Percentiles rank a stretch among this genome's conserved stretches.
phyloP scores from a whole-genome alignment of 345 rosid genomes.

The Carallia brachiata region DNA sequence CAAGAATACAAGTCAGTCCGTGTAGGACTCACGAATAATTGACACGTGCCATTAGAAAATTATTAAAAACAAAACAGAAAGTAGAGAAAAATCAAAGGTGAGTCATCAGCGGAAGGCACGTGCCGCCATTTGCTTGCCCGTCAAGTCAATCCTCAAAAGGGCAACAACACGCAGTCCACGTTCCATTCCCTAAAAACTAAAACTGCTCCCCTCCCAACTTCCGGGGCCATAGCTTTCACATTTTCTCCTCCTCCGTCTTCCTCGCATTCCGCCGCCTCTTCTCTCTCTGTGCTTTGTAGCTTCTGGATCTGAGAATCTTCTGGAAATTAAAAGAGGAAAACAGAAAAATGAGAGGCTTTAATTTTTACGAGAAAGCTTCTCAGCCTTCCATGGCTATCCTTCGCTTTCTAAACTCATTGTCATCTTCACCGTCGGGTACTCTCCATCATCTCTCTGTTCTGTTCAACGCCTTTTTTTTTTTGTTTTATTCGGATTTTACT shows the following conservation, averaged over 20 bases:
- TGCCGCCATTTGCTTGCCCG: conserved; percentile 28
- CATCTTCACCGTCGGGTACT: conserved; percentile 79
- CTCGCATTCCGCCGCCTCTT: neutral
- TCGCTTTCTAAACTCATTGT: conserved; percentile 62
- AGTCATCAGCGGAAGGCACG: conserved; percentile 11
- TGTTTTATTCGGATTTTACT: neutral
- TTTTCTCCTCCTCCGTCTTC: neutral
- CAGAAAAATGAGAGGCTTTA: conserved; percentile 54
- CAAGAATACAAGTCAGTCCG: no score
- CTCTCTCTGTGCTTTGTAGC: neutral
- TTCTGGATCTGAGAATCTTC: neutral
- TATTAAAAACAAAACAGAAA: neutral
- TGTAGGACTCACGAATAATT: no score
- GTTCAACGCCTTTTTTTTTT: neutral
- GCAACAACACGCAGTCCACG: neutral
- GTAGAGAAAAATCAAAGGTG: neutral
- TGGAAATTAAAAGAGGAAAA: no score
- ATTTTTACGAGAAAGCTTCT: conserved; percentile 54
- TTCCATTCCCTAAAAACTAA: neutral
- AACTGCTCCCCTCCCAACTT: neutral
- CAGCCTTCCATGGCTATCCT: conserved; percentile 67
- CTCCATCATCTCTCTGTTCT: neutral
- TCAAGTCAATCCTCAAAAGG: conserved; percentile 19
- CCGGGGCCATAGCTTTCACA: neutral
- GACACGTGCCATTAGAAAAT: no score